phyloP scores from a whole-genome alignment of 345 rosid genomes.

The Corchorus olitorius region DNA sequence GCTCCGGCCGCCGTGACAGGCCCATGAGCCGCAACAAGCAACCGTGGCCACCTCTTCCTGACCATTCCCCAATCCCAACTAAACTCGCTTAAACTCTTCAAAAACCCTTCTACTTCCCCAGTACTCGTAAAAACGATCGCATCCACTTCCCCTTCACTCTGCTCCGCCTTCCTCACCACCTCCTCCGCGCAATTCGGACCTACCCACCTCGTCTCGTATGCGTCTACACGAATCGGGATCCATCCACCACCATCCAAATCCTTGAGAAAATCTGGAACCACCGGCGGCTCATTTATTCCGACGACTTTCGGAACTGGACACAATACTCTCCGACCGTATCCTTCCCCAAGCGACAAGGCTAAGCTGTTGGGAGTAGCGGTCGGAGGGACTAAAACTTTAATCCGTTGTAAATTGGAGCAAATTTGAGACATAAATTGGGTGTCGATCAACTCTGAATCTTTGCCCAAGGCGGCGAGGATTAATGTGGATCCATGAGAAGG shows the following conservation, averaged over 20 bases:
- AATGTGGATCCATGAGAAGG: slow-evolving; percentile 29
- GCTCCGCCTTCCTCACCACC: slow-evolving; percentile 31
- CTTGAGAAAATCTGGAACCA: slow-evolving; percentile 47
- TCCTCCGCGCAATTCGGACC: slow-evolving; percentile 45
- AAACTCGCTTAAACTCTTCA: slow-evolving; percentile 45
- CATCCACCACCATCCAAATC: slow-evolving; percentile 45
- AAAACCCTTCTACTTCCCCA: slow-evolving; percentile 59
- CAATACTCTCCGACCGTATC: slow-evolving; percentile 42
- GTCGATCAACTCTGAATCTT: slow-evolving; percentile 49
- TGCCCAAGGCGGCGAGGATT: slow-evolving; percentile 50
- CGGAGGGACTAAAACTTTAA: slow-evolving; percentile 39
- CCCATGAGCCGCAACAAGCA: slow-evolving; percentile 59
- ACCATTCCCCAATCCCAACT: slow-evolving; percentile 60
- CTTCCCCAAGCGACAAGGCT: slow-evolving; percentile 43
- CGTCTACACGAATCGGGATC: slow-evolving; percentile 48
- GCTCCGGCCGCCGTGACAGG: slow-evolving; percentile 65
- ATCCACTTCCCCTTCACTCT: slow-evolving; percentile 25
- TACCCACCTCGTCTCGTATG: slow-evolving; percentile 65
- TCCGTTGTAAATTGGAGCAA: slow-evolving; percentile 22
- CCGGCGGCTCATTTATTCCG: slow-evolving; percentile 60
- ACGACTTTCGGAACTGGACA: slow-evolving; percentile 55
- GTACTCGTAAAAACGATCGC: slow-evolving; percentile 54
- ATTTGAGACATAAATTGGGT: slow-evolving; percentile 33
- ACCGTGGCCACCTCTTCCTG: slow-evolving; percentile 43
- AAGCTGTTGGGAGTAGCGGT: slow-evolving; percentile 47